Conservation (phyloP, 208 protist species). For the Crithidia expoeki region DNA sequence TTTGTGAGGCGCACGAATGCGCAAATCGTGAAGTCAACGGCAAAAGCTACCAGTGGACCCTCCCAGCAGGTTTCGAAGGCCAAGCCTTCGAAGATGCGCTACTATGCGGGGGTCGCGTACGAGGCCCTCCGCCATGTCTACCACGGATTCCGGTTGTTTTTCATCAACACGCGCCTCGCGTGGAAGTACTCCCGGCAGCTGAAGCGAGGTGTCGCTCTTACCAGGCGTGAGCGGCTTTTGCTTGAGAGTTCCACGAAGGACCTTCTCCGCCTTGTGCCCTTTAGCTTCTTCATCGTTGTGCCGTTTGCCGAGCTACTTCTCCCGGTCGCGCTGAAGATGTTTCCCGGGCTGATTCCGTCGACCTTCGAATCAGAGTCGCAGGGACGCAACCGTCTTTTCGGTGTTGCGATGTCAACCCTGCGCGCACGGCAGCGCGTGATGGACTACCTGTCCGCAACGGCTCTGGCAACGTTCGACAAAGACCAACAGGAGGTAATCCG, state of each 20-base stretch:
- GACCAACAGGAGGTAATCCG: conserved; percentile 87
- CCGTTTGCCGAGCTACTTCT: conserved; percentile 96
- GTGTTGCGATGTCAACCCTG: conserved; percentile 75
- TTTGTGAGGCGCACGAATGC: conserved; percentile 39
- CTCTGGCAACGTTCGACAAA: conserved; percentile 77
- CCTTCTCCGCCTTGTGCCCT: conserved; percentile 95
- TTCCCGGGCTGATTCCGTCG: conserved; percentile 96
- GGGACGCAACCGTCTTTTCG: conserved; percentile 81
- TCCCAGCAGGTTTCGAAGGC: conserved; percentile 27
- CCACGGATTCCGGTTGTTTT: conserved; percentile 90
- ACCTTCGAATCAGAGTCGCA: conserved; percentile 94
- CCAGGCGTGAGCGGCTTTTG: conserved; percentile 85
- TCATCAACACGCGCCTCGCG: conserved; percentile 85
- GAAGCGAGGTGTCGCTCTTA: conserved; percentile 85
- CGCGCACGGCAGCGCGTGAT: conserved; percentile 81
- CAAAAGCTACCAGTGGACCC: conserved; percentile 11
- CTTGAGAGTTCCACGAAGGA: conserved; percentile 94
- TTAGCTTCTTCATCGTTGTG: conserved; percentile 97
- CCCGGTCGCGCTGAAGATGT: conserved; percentile 96
- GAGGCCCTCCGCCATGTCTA: conserved; percentile 86
- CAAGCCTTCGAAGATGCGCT: conserved; percentile 29
- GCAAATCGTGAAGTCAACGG: conserved; percentile 14
- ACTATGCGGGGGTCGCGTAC: conserved; percentile 45
- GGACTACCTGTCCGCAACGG: conserved; percentile 86
- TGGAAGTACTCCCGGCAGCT: conserved; percentile 89